Base-by-base conservation (phyloP, 2,329 filamentous ascomycete genomes). In the Leptographium galeiforme region DNA sequence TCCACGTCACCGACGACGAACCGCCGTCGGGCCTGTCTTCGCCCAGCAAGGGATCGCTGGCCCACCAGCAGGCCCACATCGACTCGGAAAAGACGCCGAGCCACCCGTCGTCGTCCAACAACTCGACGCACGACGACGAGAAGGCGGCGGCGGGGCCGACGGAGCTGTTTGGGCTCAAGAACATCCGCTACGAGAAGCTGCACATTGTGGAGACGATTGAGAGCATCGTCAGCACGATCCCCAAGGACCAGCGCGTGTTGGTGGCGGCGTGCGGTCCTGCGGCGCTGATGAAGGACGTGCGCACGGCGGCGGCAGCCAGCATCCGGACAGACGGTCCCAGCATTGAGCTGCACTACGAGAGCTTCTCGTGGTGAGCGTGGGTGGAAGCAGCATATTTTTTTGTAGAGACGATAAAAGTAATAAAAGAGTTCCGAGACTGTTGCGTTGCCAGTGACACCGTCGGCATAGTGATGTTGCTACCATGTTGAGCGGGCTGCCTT, bases 241-340 rank as follows among this genome's bases (percentile, higher is more conserved):
- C 6, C 2, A 56, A 59, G 14, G 61, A 66, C 46, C 64, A 71
- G 57, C 66, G 69, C 32, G 65, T 74, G n/a, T 63, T 71, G 8
- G 65, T 77, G 41, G 72, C 70, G 3, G 73, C 68, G 2, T 77
- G 74, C 61, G 74, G 74, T 3, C 73, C 74, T 1, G 64, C 66
- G n/a, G 61, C 64, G 8, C 59, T 77, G 43, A 72, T 74, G 63
- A 63, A 64, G 41, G 62, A 64, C 5, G 71, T 73, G 12, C 66
- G 73, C 41, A 65, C 70, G 19, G 68, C 70, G 0, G 67, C 70
- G 8, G 72, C 73, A 1, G 63, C 62, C 34, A 66, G 67, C 57
- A 74, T 77, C 33, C 63, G 60, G 1, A 61, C 65, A 1, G 63
- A 67, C 19, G 74, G 73, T 4, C 71, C 73, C 2, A 72, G 69